Percentiles rank a stretch among this genome's conserved stretches.
Conservation (phyloP, 768 basidiomycete genomes). For the Trametes elegans region DNA sequence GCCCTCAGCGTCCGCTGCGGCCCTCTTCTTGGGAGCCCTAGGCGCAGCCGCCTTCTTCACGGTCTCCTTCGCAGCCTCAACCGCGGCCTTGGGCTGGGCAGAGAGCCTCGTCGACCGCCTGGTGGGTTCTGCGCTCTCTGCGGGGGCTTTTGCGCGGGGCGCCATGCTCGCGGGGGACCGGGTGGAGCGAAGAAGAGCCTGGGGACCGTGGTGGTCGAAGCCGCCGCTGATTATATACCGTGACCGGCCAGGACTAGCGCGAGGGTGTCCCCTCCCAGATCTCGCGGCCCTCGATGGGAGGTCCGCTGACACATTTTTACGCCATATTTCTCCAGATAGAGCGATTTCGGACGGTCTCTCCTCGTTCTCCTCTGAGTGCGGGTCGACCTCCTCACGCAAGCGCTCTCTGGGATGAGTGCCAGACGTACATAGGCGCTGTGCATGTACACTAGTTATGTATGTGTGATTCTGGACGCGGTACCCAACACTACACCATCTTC, state of each 20-base stretch:
- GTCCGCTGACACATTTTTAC: conserved; percentile 3
- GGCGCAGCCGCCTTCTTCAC: conserved; percentile 32
- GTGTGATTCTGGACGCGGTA: too few relatives aligned
- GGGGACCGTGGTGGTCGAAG: conserved; percentile 1
- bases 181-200: conserved; percentile 13
- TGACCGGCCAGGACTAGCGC: conserved; percentile 5
- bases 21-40: conserved; percentile 37
- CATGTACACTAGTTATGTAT: too few relatives aligned
- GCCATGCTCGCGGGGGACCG: conserved; percentile 12
- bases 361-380: too few relatives aligned
- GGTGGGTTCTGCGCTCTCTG: conserved; percentile 36
- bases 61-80: conserved; percentile 33
- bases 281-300: background rate
- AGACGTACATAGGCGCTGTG: too few relatives aligned
- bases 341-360: background rate
- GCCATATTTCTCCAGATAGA: background rate
- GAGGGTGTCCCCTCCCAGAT: conserved; percentile 10
- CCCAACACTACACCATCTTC: too few relatives aligned
- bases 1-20: conserved; percentile 30
- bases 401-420: too few relatives aligned
- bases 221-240: conserved; percentile 10
- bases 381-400: too few relatives aligned
- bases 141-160: conserved; percentile 22
- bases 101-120: conserved; percentile 60
- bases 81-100: conserved; percentile 43